Evolutionary conservation across 805 yeast genomes (phyloP).

Genomic region (Hemisphaericaspora nanyangensis): DNA sequence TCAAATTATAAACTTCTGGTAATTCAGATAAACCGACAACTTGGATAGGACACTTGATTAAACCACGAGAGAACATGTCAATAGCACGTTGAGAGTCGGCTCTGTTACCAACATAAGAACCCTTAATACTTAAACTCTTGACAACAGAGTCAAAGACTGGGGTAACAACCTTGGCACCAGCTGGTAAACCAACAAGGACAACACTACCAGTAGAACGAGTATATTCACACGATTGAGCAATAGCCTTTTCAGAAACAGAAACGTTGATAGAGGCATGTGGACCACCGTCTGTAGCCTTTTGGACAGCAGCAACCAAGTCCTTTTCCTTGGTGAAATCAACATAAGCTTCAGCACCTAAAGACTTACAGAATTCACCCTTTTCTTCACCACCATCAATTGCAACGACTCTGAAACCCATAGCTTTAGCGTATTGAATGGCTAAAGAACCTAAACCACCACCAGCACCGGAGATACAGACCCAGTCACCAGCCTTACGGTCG

Average conservation of each 20-base stretch:
- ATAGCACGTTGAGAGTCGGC: constrained; percentile 44
- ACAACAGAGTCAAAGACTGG: constrained; percentile 40
- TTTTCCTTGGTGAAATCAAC: constrained; percentile 52
- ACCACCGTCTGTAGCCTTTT: constrained; percentile 54
- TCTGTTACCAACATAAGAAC: constrained; percentile 46
- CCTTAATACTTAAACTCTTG: constrained; percentile 34
- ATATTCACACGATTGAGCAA: constrained; percentile 42
- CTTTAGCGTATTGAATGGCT: constrained; percentile 72
- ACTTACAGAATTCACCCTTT: constrained; percentile 52
- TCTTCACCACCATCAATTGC: constrained; percentile 76
- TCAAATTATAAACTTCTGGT: constrained; percentile 35
- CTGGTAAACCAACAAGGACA: constrained; percentile 44
- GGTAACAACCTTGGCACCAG: constrained; percentile 39
- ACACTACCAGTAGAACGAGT: constrained; percentile 41
- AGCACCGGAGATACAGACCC: constrained; percentile 76
- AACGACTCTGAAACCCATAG: constrained; percentile 66
- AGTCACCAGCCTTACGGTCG: constrained; percentile 57
- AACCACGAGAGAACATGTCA: constrained; percentile 42
- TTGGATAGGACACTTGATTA: constrained; percentile 40
- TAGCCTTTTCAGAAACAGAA: constrained; percentile 52
- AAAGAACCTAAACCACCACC: constrained; percentile 79
- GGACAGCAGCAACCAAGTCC: constrained; percentile 45
- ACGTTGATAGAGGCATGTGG: constrained; percentile 49
- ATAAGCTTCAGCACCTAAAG: constrained; percentile 61
- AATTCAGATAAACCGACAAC: constrained; percentile 39